Conservation (phyloP, 1,139 yeast genomes). For the Hanseniaspora gamundiae region DNA sequence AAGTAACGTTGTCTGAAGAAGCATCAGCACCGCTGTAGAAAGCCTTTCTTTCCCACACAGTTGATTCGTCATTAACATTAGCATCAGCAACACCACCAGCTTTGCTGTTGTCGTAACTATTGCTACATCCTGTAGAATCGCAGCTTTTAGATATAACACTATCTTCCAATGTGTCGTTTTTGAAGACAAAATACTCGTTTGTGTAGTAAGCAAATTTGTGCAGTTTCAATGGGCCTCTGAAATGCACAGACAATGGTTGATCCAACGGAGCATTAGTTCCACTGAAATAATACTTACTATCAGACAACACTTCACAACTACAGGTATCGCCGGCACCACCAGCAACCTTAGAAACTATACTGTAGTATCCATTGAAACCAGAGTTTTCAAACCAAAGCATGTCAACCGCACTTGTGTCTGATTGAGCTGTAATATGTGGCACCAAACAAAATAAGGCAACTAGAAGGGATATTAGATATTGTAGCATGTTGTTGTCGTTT, state of each 20-base stretch:
- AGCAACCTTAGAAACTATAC: slow-evolving; percentile 42
- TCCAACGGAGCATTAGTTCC: slow-evolving; percentile 60
- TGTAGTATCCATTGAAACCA: slow-evolving; percentile 56
- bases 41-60: slow-evolving; percentile 35
- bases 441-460: too few relatives aligned
- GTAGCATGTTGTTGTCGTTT: too few relatives aligned
- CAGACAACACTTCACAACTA: slow-evolving; percentile 33
- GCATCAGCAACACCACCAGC: neutral
- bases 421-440: too few relatives aligned
- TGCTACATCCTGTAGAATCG: slow-evolving; percentile 17
- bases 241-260: slow-evolving; percentile 64
- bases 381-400: slow-evolving; percentile 43
- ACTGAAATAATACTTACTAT: slow-evolving; percentile 30
- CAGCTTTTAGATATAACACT: slow-evolving; percentile 13
- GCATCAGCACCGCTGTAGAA: slow-evolving; percentile 29
- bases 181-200: slow-evolving; percentile 24
- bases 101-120: slow-evolving; percentile 17
- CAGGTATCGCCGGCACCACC: slow-evolving; percentile 39
- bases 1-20: slow-evolving; percentile 47
- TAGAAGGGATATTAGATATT: too few relatives aligned
- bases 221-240: slow-evolving; percentile 63
- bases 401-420: too few relatives aligned
- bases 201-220: slow-evolving; percentile 54
- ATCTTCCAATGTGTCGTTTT: too few relatives aligned
- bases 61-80: slow-evolving; percentile 21